phyloP scores from a whole-genome alignment of 495 filamentous ascomycete species.

The Polyplosphaeria fusca region DNA sequence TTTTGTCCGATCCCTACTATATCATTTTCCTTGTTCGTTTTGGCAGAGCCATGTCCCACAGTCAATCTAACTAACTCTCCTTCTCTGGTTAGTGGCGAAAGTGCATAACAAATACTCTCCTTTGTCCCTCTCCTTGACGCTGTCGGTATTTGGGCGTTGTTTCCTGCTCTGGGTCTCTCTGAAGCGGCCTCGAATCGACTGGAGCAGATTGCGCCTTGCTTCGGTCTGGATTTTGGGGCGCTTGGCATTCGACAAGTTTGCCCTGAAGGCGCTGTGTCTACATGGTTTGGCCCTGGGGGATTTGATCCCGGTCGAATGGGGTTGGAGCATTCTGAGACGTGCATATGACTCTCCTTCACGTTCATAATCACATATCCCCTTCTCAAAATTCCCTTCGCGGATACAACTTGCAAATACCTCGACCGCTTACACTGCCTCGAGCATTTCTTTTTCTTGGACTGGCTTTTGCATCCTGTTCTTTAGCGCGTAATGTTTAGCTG shows the following conservation, averaged over 20 bases:
- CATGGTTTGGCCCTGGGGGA: not conserved
- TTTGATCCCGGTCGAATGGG: conserved; percentile 13
- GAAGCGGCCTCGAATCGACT: not conserved
- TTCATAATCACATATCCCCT: conserved; percentile 14
- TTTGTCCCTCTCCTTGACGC: conserved; percentile 18
- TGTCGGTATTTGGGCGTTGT: conserved; percentile 8
- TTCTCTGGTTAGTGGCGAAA: conserved; percentile 12
- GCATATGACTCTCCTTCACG: too few relatives aligned
- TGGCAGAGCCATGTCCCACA: conserved; percentile 16
- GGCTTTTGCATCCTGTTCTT: not conserved
- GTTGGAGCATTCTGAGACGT: conserved; percentile 24
- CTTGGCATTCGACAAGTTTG: too few relatives aligned
- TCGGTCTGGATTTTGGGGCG: not conserved
- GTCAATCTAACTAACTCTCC: conserved; percentile 25
- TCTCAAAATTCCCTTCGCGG: not conserved
- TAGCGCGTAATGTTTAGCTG: conserved; percentile 15
- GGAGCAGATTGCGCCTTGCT: conserved; percentile 4
- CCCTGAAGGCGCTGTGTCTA: conserved; percentile 10
- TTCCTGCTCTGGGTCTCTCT: conserved; percentile 13
- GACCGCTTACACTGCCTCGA: not conserved
- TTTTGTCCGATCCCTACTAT: too few relatives aligned
- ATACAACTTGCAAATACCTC: not conserved
- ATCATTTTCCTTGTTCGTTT: conserved; percentile 13
- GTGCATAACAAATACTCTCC: conserved; percentile 8
- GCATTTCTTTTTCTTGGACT: not conserved